A percentile compares a stretch with the other conserved stretches of the same genome.
These are phyloP conservation scores for Pleurotus tuoliensis DNA, from an alignment of 768 basidiomycete genomes.

Conservation along the genomic window DNA sequence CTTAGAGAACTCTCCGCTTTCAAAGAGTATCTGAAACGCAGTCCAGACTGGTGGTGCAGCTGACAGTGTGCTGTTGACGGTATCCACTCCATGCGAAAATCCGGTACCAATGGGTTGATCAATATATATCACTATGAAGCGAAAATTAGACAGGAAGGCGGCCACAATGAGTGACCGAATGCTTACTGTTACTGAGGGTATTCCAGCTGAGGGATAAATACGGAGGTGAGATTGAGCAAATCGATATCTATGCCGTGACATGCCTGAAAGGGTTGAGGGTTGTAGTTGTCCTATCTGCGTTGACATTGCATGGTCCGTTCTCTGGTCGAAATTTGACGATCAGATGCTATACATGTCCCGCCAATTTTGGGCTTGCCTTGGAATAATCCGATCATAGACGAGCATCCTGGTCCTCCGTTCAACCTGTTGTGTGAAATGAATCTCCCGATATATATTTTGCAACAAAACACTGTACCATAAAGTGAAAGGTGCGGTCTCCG, in stretches of 20 bases:
- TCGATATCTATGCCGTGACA: no score
- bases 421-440: conserved; percentile 30
- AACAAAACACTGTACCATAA: conserved; percentile 39
- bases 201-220: conserved; percentile 48
- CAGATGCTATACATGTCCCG: background rate
- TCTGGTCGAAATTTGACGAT: conserved; percentile 28
- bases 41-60: conserved; percentile 59
- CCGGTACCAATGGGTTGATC: conserved; percentile 68
- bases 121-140: conserved; percentile 56
- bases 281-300: conserved; percentile 48
- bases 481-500: conserved; percentile 62
- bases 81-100: conserved; percentile 55
- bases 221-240: background rate
- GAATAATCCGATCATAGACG: conserved; percentile 63
- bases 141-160: background rate
- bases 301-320: conserved; percentile 61
- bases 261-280: conserved; percentile 59
- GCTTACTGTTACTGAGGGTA: conserved; percentile 59
- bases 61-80: conserved; percentile 53
- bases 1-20: conserved; percentile 46
- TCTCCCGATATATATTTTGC: background rate
- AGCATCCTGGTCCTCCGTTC: conserved; percentile 61
- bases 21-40: conserved; percentile 61
- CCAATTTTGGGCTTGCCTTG: conserved; percentile 35
- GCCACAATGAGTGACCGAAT: background rate